phyloP scores from a whole-genome alignment of 2,329 filamentous ascomycete species.

The Microsporum canis region DNA sequence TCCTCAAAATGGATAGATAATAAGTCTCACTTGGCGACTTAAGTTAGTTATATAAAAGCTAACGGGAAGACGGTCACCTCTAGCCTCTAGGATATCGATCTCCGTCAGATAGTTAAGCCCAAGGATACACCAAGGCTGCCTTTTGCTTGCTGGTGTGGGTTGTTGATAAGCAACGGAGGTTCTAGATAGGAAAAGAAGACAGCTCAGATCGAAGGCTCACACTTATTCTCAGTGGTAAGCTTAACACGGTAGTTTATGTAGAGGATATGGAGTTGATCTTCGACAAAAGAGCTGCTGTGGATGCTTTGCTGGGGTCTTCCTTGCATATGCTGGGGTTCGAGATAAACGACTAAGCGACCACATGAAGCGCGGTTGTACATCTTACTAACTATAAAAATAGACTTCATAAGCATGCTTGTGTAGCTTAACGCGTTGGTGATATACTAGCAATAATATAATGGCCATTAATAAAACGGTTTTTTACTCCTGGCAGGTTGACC shows the following conservation, averaged over 20 bases:
- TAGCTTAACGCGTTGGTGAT: not conserved
- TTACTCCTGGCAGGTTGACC: not conserved
- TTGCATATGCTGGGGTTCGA: not conserved
- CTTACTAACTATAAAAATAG: not conserved
- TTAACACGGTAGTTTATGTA: too few relatives aligned
- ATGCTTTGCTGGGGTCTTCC: not conserved
- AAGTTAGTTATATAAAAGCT: not conserved
- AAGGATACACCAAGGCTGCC: not conserved
- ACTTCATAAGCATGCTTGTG: not conserved
- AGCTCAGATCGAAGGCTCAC: not conserved
- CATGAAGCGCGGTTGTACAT: not conserved
- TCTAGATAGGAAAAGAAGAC: not conserved
- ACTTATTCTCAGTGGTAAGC: too few relatives aligned
- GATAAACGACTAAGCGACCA: not conserved
- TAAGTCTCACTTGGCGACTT: not conserved
- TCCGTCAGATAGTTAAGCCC: not conserved
- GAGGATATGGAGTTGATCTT: not conserved
- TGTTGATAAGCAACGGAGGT: not conserved
- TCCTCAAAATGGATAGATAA: not conserved
- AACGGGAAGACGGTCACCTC: not conserved
- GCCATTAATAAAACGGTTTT: not conserved
- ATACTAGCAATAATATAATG: not conserved
- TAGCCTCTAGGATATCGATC: not conserved
- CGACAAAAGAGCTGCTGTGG: not conserved
- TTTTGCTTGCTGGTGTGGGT: not conserved